These are phyloP conservation scores for Ajuga chamaepitys DNA, from an alignment of 257 asterid species.

Conservation along the genomic window DNA sequence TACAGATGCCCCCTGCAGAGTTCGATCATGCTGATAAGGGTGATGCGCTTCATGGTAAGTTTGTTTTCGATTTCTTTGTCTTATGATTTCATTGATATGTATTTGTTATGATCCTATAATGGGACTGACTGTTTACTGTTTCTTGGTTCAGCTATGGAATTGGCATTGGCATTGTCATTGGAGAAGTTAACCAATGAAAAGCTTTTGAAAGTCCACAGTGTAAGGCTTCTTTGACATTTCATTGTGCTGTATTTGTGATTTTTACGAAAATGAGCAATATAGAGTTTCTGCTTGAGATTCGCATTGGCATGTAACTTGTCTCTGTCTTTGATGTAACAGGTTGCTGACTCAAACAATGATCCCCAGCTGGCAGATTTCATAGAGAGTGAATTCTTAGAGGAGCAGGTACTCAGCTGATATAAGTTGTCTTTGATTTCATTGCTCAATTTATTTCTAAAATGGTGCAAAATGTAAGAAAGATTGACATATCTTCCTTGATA, in stretches of 20 bases:
- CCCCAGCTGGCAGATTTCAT: conserved; percentile 57
- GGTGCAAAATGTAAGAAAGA: too few species aligned
- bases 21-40: conserved; percentile 76
- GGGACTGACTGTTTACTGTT: neutral
- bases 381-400: conserved; percentile 58
- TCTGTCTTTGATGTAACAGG: conserved; percentile 27
- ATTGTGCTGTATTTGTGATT: neutral
- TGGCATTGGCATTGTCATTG: conserved; percentile 52
- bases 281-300: neutral
- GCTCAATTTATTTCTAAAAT: too few species aligned
- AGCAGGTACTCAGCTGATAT: too few species aligned
- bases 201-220: conserved; percentile 49
- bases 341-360: conserved; percentile 56
- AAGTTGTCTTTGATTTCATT: too few species aligned
- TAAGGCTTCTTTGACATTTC: conserved; percentile 22
- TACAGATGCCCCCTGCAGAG: conserved; percentile 49
- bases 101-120: neutral
- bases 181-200: conserved; percentile 62
- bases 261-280: neutral
- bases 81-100: neutral
- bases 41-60: conserved; percentile 67
- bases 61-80: neutral
- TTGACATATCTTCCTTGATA: too few species aligned
- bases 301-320: conserved; percentile 22
- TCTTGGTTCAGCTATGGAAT: conserved; percentile 74